A percentile compares a stretch with the other conserved stretches of the same genome.
Conservation (phyloP, 768 basidiomycete species). For the Phaeolepiota aurea region DNA sequence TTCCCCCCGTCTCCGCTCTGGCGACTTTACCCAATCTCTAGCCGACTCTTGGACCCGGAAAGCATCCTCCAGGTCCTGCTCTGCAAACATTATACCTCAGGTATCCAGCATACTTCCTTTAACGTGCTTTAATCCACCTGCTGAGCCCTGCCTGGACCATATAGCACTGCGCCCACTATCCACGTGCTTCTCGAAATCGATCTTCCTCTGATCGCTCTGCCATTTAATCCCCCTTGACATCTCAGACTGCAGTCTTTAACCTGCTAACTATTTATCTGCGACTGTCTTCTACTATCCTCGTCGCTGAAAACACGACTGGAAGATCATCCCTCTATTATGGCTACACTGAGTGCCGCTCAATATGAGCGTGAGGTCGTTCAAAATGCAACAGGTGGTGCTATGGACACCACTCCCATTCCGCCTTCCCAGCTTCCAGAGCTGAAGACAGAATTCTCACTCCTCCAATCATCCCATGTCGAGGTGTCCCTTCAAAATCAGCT, state of each 20-base stretch:
- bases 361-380: constrained; percentile 23
- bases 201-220: constrained; percentile 8
- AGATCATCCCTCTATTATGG: constrained; percentile 6
- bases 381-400: constrained; percentile 17
- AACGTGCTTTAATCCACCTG: neutral
- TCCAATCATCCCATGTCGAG: constrained; percentile 11
- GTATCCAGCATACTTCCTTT: neutral
- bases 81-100: neutral
- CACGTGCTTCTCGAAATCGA: constrained; percentile 15
- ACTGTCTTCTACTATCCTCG: constrained; percentile 2
- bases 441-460: constrained; percentile 11
- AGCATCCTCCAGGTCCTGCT: neutral
- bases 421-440: constrained; percentile 17
- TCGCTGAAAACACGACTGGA: constrained; percentile 3
- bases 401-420: constrained; percentile 26
- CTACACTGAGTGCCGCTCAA: constrained; percentile 14
- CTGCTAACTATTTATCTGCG: constrained; percentile 10
- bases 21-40: neutral
- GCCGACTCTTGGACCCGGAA: neutral
- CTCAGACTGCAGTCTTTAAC: constrained; percentile 3
- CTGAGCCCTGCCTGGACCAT: neutral
- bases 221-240: constrained; percentile 2
- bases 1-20: neutral
- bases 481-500: constrained; percentile 14
- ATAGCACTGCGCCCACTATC: neutral